These are phyloP conservation scores for Macrolepiota fuliginosa DNA, from an alignment of 768 basidiomycete species.

Conservation along the genomic window DNA sequence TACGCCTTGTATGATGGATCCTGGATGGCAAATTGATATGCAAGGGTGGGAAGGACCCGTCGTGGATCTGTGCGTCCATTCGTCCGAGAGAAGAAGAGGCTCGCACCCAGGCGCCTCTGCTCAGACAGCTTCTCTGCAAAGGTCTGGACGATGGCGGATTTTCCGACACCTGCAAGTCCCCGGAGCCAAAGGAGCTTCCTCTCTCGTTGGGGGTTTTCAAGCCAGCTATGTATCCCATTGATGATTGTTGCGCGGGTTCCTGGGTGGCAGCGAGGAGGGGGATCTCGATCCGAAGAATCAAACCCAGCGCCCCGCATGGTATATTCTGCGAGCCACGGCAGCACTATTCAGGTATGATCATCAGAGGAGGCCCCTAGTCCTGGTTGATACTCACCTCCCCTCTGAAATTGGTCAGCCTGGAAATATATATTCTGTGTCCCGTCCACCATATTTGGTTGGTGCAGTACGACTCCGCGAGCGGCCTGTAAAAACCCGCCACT, in stretches of 20 bases:
- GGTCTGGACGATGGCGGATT: conserved; percentile 28
- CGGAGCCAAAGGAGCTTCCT: conserved; percentile 17
- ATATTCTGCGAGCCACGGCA: neutral
- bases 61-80: neutral
- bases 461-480: too few relatives aligned
- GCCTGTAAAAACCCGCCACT: too few relatives aligned
- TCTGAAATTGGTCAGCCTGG: too few relatives aligned
- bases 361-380: too few relatives aligned
- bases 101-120: conserved; percentile 12
- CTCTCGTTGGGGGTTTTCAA: neutral
- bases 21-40: conserved; percentile 18
- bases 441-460: too few relatives aligned
- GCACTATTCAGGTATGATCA: neutral
- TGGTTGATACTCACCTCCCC: too few relatives aligned
- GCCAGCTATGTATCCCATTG: conserved; percentile 11
- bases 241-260: conserved; percentile 18
- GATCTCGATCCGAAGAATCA: conserved; percentile 17
- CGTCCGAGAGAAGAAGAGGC: conserved; percentile 21
- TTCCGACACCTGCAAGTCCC: conserved; percentile 25
- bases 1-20: conserved; percentile 2
- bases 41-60: conserved; percentile 19
- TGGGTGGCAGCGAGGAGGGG: conserved; percentile 19
- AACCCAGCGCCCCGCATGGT: conserved; percentile 12
- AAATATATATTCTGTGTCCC: too few relatives aligned
- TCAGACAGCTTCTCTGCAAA: conserved; percentile 19